These are phyloP conservation scores for Lanmaoa pseudosensibilis DNA, from an alignment of 768 basidiomycete species.

Conservation along the genomic window DNA sequence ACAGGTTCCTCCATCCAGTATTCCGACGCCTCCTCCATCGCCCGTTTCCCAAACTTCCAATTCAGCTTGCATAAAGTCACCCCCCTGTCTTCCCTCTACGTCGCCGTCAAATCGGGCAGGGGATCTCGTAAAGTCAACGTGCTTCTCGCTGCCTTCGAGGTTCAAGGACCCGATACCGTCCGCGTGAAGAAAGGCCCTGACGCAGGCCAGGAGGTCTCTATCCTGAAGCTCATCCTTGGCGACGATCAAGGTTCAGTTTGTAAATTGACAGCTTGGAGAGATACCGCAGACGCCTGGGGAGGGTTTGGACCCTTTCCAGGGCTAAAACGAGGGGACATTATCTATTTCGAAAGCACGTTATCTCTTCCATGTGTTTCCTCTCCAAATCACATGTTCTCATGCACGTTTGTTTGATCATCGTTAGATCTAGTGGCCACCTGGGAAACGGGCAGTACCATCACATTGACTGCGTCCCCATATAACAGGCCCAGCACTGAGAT, in stretches of 20 bases:
- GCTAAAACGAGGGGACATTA: constrained; percentile 69
- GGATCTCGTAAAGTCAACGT: constrained; percentile 53
- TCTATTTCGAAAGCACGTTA: constrained; percentile 65
- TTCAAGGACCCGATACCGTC: constrained; percentile 73
- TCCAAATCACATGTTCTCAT: constrained; percentile 18
- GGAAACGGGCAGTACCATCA: constrained; percentile 44
- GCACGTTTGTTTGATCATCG: constrained; percentile 12
- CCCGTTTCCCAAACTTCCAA: constrained; percentile 70
- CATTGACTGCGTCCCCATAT: constrained; percentile 67
- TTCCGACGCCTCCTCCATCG: constrained; percentile 71
- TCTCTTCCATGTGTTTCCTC: constrained; percentile 7
- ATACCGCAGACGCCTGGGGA: constrained; percentile 73
- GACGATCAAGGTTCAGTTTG: constrained; percentile 69
- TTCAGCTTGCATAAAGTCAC: constrained; percentile 65
- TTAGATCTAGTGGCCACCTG: constrained; percentile 55
- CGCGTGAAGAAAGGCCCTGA: constrained; percentile 66
- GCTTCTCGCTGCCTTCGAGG: constrained; percentile 68
- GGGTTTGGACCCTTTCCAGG: constrained; percentile 40
- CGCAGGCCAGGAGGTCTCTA: constrained; percentile 64
- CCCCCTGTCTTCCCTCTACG: constrained; percentile 44
- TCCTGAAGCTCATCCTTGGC: constrained; percentile 71
- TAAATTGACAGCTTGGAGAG: constrained; percentile 78
- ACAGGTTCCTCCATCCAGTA: constrained; percentile 48
- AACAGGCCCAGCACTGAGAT: constrained; percentile 61
- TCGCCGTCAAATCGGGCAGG: constrained; percentile 29